These are phyloP conservation scores for Dichomitus squalens DNA, from an alignment of 1,284 basidiomycete genomes.

Conservation along the genomic window DNA sequence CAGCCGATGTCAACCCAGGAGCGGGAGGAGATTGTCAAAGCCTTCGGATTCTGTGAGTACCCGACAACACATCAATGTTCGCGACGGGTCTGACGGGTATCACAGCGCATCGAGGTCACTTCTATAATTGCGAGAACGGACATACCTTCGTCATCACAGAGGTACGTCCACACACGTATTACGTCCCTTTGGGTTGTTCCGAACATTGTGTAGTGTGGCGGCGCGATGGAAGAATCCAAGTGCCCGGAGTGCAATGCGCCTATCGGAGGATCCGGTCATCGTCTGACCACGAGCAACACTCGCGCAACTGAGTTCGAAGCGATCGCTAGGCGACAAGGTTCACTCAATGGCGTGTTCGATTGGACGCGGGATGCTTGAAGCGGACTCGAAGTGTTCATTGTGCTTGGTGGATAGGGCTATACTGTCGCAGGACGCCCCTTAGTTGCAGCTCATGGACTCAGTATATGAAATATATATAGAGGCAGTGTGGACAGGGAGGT, in stretches of 20 bases:
- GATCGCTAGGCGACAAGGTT: slow-evolving; percentile 15
- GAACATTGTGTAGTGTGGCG: slow-evolving; percentile 50
- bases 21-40: slow-evolving; percentile 46
- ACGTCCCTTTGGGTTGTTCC: background rate
- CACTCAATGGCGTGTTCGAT: background rate
- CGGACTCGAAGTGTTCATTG: background rate
- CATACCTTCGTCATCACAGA: slow-evolving; percentile 34
- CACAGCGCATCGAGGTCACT: slow-evolving; percentile 49
- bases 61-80: background rate
- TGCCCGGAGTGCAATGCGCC: slow-evolving; percentile 59
- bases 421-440: too few species aligned
- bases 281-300: slow-evolving; percentile 43
- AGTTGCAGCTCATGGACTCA: background rate
- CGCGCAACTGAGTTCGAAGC: slow-evolving; percentile 47
- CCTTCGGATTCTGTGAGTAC: slow-evolving; percentile 47
- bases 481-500: background rate
- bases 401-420: too few species aligned
- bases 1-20: slow-evolving; percentile 51
- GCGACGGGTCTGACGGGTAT: background rate
- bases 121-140: slow-evolving; percentile 34
- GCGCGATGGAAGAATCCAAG: slow-evolving; percentile 45
- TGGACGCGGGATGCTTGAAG: slow-evolving; percentile 6
- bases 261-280: slow-evolving; percentile 53
- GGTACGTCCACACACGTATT: slow-evolving; percentile 13
- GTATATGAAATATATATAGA: background rate